Evolutionary conservation across 441 rosid genomes (phyloP), one percentile per base, ranked within the genome.

Genomic region (Pelargonium australe): DNA sequence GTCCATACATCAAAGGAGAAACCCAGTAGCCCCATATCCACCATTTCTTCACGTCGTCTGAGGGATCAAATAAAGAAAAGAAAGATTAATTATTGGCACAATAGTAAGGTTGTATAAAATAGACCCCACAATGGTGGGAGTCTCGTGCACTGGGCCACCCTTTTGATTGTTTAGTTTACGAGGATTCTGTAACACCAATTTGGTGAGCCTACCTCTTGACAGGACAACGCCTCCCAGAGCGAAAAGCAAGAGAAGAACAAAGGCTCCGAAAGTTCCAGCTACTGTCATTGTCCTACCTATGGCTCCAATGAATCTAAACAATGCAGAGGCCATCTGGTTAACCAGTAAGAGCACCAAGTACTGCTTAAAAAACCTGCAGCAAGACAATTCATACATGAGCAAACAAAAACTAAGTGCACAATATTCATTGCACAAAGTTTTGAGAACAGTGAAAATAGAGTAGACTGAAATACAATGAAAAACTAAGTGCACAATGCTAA

Each of bases 351-450:
- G 86, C 28, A 89, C 68, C 53, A 87, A 4, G 70, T 76, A 92
- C 76, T 85, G 94, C 80, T 73, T 88, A n/a, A 92, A 82, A 2
- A 92, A 73, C 86, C 98, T 88, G 93, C 73, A 79, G 55, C 68
- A 74, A 28, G 37, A 31, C 3, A 31, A 31, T 31, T 31, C 37
- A 3, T 31, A 31, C 37, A 31, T 31, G 3, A 31, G 37, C 37
- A 31, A 31, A 31, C 37, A 31, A 31, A 31, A 31, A 31, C 5
- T 31, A 31, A 31, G 37, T 31, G 37, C 37, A 3, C 37, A 31
- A 31, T 31, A 5, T 31, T 31, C 3, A 31, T 72, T 76, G 60
- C 69, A 75, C 37, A 3, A 31, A 31, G 37, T 31, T 31, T 67
- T 41, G 53, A 31, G 37, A 31, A 31, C 37, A 31, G 37, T 31